A percentile compares a stretch with the other conserved stretches of the same genome.
These are phyloP conservation scores for Salix viminalis DNA, from an alignment of 345 rosid genomes.

Conservation along the genomic window DNA sequence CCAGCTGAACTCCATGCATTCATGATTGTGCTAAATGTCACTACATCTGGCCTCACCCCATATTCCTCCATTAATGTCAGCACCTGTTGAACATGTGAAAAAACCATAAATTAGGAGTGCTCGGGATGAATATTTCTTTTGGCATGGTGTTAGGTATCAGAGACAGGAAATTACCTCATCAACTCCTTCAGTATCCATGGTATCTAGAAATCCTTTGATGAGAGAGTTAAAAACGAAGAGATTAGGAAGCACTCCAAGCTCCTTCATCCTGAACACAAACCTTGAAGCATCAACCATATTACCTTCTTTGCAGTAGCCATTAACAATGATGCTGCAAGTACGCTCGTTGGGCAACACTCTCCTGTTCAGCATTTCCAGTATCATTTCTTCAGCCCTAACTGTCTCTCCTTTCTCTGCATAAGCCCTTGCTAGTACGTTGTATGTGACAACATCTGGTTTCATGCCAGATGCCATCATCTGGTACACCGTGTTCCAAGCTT, in stretches of 20 bases:
- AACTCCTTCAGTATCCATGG: constrained; percentile 60
- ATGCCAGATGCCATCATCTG: constrained; percentile 67
- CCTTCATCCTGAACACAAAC: constrained; percentile 71
- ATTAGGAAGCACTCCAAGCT: constrained; percentile 81
- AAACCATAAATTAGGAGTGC: too few species aligned
- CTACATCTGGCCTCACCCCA: constrained; percentile 68
- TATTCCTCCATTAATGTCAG: constrained; percentile 65
- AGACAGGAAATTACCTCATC: constrained; percentile 52
- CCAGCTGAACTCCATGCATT: constrained; percentile 88
- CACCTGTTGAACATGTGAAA: constrained; percentile 35
- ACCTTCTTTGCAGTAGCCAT: constrained; percentile 83
- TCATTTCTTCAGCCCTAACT: constrained; percentile 62
- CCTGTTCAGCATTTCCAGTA: constrained; percentile 62
- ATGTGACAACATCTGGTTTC: constrained; percentile 78
- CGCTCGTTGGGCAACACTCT: constrained; percentile 67
- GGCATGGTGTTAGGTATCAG: not conserved
- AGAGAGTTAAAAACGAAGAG: constrained; percentile 75
- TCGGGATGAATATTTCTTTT: too few species aligned
- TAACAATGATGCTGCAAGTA: constrained; percentile 70
- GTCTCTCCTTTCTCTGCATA: constrained; percentile 61
- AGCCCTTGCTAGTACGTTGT: constrained; percentile 71
- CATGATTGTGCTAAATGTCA: constrained; percentile 91
- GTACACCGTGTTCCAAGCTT: constrained; percentile 73
- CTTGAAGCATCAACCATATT: constrained; percentile 72
- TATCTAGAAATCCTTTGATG: constrained; percentile 72